Evolutionary conservation across 2,329 filamentous ascomycete genomes (phyloP), one percentile per base, ranked within the genome.

Genomic region (Tolypocladium cylindrosporum): DNA sequence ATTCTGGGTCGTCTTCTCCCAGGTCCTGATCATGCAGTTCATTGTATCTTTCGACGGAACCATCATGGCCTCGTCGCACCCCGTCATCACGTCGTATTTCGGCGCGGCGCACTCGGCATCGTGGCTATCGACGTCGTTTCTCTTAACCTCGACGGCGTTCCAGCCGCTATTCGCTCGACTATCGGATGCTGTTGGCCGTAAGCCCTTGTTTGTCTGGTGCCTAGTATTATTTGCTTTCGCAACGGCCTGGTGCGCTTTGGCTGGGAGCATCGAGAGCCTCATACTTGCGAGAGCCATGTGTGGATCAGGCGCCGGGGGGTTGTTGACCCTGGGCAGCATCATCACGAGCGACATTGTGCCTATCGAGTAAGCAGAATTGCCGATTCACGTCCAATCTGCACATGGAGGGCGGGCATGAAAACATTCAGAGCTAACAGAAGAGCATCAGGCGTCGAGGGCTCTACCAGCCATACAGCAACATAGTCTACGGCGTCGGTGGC

Each of bases 51-150:
- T 93, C 66, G 90, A 93, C 74, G 81, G 82, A 11, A 92, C 89
- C 4, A 81, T 93, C 63, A 91, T 93, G 88, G 88, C 88, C 5
- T 90, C 88, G 2, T 87, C 82, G 45, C 89, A 94, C 69, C 89
- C 89, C 0, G 87, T 90, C 58, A 91, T 93, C 60, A 91, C 89
- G 0, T 91, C 88, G 1, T 85, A 92, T 69, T 93, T 93, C 71
- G 75, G 85, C 60, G 82, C 87, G 53, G 89, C 88, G 37, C 90
- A 93, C 69, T 84, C 84, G 53, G 90, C 90, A 3, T 91, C 89
- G 1, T 94, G 90, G 90, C 77, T 93, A 4, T 91, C 88, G 1
- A 93, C 89, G 0, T 84, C 87, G 0, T 93, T 91, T 62, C 72
- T 93, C 40, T 77, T 93, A 41, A 91, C 89, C 0, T 88, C 84